Conservation (phyloP, 345 rosid species). For the Jatropha curcas region DNA sequence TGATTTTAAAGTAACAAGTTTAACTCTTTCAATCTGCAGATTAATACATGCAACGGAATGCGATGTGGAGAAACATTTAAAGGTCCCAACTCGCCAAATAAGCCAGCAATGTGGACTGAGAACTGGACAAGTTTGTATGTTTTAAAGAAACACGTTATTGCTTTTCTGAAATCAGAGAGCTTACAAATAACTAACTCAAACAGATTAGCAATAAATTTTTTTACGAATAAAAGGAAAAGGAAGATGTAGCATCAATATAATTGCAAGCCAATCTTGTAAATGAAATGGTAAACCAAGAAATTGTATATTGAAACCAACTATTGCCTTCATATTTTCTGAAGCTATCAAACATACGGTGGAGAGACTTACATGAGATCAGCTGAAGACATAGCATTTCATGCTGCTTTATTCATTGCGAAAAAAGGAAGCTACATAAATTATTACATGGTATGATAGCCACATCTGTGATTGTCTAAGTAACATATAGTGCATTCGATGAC, state of each 20-base stretch:
- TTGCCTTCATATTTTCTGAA: slow-evolving; percentile 23
- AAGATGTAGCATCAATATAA: neutral
- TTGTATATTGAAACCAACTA: neutral
- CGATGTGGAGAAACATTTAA: slow-evolving; percentile 74
- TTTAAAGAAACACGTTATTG: neutral
- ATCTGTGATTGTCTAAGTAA: neutral
- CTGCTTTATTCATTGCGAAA: slow-evolving; percentile 71
- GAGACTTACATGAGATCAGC: slow-evolving; percentile 54
- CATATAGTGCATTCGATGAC: neutral
- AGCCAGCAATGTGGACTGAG: slow-evolving; percentile 92
- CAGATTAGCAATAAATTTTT: neutral
- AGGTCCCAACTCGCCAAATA: slow-evolving; percentile 78
- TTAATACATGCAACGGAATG: slow-evolving; percentile 79
- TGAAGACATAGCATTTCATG: slow-evolving; percentile 80
- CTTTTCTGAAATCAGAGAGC: neutral
- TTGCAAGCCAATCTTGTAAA: neutral
- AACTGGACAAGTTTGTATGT: slow-evolving; percentile 83
- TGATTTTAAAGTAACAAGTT: neutral
- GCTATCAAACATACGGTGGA: slow-evolving; percentile 64
- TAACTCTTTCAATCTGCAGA: slow-evolving; percentile 35
- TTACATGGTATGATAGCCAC: slow-evolving; percentile 61
- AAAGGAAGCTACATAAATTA: slow-evolving; percentile 79
- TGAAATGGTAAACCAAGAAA: neutral
- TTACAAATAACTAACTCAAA: neutral
- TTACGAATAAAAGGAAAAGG: neutral